Conservation (phyloP, 2,329 filamentous ascomycete species). For the Scytalidium lignicola region DNA sequence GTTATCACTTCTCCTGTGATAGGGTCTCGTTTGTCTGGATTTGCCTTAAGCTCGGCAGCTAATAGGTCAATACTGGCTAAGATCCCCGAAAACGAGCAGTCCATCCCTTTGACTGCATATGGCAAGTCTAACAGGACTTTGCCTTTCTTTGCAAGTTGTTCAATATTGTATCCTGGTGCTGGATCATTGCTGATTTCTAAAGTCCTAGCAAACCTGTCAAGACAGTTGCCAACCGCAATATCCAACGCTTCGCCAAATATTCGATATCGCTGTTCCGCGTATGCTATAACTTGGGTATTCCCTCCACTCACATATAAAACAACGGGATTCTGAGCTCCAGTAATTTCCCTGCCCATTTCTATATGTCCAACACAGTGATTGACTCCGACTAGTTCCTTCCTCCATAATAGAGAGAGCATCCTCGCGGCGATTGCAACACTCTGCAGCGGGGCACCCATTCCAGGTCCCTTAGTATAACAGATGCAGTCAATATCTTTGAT, state of each 20-base stretch:
- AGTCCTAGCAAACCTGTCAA: slow-evolving; percentile 91
- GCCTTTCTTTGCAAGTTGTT: slow-evolving; percentile 78
- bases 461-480: slow-evolving; percentile 92
- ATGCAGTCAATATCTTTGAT: slow-evolving; percentile 76
- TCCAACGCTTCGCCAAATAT: slow-evolving; percentile 98
- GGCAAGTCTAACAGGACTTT: slow-evolving; percentile 76
- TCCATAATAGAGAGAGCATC: slow-evolving; percentile 78
- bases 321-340: slow-evolving; percentile 83
- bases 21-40: slow-evolving; percentile 37
- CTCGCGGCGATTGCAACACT: slow-evolving; percentile 82
- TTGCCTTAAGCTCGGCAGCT: slow-evolving; percentile 59
- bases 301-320: slow-evolving; percentile 94
- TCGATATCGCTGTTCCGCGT: slow-evolving; percentile 87
- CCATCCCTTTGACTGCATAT: slow-evolving; percentile 98
- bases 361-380: slow-evolving; percentile 99
- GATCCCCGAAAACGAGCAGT: slow-evolving; percentile 93
- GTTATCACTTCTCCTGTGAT: slow-evolving; percentile 59
- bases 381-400: slow-evolving; percentile 82
- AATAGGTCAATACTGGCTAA: slow-evolving; percentile 77
- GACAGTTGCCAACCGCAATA: slow-evolving; percentile 95
- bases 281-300: slow-evolving; percentile 97
- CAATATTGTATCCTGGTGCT: slow-evolving; percentile 95
- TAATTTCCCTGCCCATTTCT: slow-evolving; percentile 95
- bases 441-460: slow-evolving; percentile 91
- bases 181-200: slow-evolving; percentile 92